Evolutionary conservation across 352 stramenopile species (phyloP).

Genomic region (Pythium angustatum): DNA sequence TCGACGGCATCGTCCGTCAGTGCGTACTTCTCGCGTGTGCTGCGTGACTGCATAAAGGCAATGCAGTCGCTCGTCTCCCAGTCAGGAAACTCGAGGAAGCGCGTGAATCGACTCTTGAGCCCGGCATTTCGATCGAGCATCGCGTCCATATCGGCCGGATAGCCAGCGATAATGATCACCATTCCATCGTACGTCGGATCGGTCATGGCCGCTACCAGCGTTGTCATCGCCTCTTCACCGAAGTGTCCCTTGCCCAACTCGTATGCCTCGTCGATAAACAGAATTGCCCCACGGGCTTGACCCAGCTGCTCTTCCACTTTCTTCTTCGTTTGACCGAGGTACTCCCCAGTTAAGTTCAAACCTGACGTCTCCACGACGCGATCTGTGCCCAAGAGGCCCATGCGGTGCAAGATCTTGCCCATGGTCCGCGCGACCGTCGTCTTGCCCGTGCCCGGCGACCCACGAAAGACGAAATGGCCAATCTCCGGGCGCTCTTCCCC

Average conservation of each 20-base stretch:
- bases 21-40: constrained; percentile 41
- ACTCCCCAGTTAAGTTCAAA: constrained; percentile 85
- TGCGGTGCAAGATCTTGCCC: constrained; percentile 92
- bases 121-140: constrained; percentile 91
- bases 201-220: constrained; percentile 89
- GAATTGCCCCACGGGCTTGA: constrained; percentile 86
- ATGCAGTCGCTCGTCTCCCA: constrained; percentile 86
- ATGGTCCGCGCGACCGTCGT: constrained; percentile 91
- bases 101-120: constrained; percentile 90
- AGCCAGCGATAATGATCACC: constrained; percentile 91
- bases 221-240: constrained; percentile 89
- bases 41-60: constrained; percentile 53
- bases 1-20: constrained; percentile 33
- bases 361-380: constrained; percentile 91
- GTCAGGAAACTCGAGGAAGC: constrained; percentile 88
- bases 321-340: constrained; percentile 89
- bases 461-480: constrained; percentile 89
- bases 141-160: constrained; percentile 84
- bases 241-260: constrained; percentile 81
- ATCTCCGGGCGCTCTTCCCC: constrained; percentile 56
- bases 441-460: constrained; percentile 86
- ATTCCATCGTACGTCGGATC: constrained; percentile 78
- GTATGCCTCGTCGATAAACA: constrained; percentile 95
- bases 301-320: constrained; percentile 88
- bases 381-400: constrained; percentile 89